These are phyloP conservation scores for Salvia hispanica DNA, from an alignment of 257 asterid genomes.

Conservation along the genomic window DNA sequence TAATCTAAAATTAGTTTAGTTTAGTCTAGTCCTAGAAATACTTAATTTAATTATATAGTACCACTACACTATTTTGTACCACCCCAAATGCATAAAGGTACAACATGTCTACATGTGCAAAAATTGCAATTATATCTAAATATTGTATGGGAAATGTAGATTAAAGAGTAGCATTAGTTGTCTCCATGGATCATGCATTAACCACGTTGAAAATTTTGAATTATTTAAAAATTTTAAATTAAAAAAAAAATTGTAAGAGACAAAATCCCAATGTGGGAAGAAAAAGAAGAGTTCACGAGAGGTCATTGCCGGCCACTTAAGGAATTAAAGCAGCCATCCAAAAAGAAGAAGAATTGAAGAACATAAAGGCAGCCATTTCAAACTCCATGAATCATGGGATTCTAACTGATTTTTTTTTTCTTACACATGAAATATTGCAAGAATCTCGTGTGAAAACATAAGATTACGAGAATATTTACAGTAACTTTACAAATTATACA, in stretches of 20 bases:
- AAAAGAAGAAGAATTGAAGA: not conserved
- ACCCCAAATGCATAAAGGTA: too few species aligned
- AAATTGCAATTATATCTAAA: too few species aligned
- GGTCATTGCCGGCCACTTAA: constrained; percentile 27
- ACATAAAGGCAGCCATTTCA: constrained; percentile 21
- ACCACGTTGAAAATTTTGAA: too few species aligned
- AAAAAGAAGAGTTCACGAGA: constrained; percentile 30
- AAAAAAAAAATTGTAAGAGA: not conserved
- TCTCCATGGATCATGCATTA: not conserved
- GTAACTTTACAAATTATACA: constrained; percentile 16
- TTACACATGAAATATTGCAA: constrained; percentile 13
- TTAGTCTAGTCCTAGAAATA: too few species aligned
- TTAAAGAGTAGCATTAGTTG: not conserved
- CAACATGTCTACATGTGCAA: too few species aligned
- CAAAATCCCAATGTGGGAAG: not conserved
- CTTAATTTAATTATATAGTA: too few species aligned
- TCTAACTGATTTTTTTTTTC: not conserved
- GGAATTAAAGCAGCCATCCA: constrained; percentile 22
- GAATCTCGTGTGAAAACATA: constrained; percentile 46
- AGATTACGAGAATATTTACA: constrained; percentile 34
- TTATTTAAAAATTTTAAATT: not conserved
- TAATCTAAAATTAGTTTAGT: too few species aligned
- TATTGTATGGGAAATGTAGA: not conserved
- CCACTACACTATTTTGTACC: too few species aligned
- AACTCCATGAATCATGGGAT: constrained; percentile 43